Conservation (phyloP, 208 protist species). For the Trypanosoma melophagium region DNA sequence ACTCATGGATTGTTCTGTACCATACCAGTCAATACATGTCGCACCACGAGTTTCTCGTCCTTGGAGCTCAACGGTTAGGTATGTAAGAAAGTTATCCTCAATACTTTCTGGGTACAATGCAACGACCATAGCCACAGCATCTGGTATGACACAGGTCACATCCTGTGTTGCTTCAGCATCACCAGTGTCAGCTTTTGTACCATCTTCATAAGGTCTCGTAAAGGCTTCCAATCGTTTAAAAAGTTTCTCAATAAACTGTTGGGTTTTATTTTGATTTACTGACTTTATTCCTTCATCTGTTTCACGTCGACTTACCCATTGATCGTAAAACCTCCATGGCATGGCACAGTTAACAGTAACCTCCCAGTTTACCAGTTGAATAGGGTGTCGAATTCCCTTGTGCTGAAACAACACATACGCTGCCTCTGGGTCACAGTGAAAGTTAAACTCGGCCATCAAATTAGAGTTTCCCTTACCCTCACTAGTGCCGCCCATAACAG, state of each 20-base stretch:
- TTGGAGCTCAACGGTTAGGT: conserved; percentile 69
- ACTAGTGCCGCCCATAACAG: conserved; percentile 70
- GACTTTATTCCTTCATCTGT: conserved; percentile 1
- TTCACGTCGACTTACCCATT: conserved; percentile 44
- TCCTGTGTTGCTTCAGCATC: conserved; percentile 76
- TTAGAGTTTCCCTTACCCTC: conserved; percentile 84
- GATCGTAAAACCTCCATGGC: conserved; percentile 74
- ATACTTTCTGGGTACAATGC: conserved; percentile 59
- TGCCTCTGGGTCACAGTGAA: conserved; percentile 85
- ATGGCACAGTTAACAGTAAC: conserved; percentile 77
- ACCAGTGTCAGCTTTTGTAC: conserved; percentile 67
- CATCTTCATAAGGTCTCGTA: conserved; percentile 61
- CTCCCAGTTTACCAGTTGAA: conserved; percentile 75
- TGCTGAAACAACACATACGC: conserved; percentile 77
- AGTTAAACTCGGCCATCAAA: conserved; percentile 83
- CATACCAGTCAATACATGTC: conserved; percentile 82
- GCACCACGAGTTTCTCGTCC: conserved; percentile 69
- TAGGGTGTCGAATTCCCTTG: conserved; percentile 38
- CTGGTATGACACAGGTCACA: conserved; percentile 79
- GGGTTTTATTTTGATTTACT: conserved; percentile 44
- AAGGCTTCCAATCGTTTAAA: conserved; percentile 74
- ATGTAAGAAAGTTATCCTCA: conserved; percentile 63
- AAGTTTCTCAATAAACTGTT: conserved; percentile 72
- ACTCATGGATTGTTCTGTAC: conserved; percentile 84
- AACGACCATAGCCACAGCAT: conserved; percentile 70